Base-by-base conservation (phyloP, 495 filamentous ascomycete genomes). In the Aspergillus sclerotioniger region DNA sequence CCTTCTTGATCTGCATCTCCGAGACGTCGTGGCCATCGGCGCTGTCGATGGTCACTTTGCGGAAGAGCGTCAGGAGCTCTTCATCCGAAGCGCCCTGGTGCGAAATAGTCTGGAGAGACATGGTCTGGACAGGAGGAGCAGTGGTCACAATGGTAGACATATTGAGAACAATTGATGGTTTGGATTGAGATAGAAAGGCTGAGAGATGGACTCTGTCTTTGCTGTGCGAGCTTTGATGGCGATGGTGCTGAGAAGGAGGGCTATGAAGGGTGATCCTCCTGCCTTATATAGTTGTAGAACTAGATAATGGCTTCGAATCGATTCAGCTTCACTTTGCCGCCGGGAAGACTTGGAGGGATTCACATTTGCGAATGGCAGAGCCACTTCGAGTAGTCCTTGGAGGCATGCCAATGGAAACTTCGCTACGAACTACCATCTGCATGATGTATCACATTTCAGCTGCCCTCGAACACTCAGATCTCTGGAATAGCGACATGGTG, bases 1-100 rank as follows among this genome's bases (percentile, higher is more conserved):
- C 47, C 25, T 16, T 50, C 47, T 50, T 50, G 47, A 50, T 50
- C 16, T 50, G 47, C 5, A 13, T 29, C 47, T 50, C 47, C 13
- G 47, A 50, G 28, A 50, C 47, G 31, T 50, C 47, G 10, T 50
- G 47, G 1, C 47, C 47, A 16, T 28, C 47, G 12, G 47, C 15
- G 25, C 47, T 31, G 25, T 31, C 31, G 47, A 50, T 50, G 25
- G 47, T 50, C 25, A 50, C 47, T 6, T 31, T 21, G 25, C 47
- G 47, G 25, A 50, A 50, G 20, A 50, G 25, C 25, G 15, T 16
- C 25, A 50, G 47, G 47, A 50, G 47, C 25, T 50, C 47, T 8
- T 50, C 47, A 28, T 50, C 47, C 21, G 47, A 28, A 25, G 17
- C n/a, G 12, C 47, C 47, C 13, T 31, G 13, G 15, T 50, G 47